phyloP scores from a whole-genome alignment of 2,329 filamentous ascomycete species.

The Botryotinia narcissicola region DNA sequence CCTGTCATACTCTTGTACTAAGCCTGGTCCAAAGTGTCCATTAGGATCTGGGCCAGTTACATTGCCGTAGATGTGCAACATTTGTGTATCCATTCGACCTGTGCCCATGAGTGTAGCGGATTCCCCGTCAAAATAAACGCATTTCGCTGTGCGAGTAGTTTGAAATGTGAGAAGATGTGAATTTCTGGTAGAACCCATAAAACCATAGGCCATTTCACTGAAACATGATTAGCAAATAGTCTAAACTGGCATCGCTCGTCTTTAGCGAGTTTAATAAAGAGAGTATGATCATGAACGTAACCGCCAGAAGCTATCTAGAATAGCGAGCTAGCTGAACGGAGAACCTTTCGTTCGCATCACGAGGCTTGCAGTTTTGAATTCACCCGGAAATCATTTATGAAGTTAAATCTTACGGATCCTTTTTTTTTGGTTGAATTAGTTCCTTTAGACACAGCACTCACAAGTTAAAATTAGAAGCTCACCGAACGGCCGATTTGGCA shows the following conservation, averaged over 20 bases:
- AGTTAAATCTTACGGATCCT: background rate
- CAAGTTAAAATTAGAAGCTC: background rate
- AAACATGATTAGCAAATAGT: constrained; percentile 15
- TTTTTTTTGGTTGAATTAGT: too few relatives aligned
- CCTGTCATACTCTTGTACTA: constrained; percentile 48
- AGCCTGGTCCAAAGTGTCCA: constrained; percentile 37
- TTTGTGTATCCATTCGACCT: constrained; percentile 49
- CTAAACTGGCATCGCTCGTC: background rate
- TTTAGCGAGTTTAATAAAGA: background rate
- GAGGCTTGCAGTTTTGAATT: background rate
- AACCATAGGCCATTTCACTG: constrained; percentile 52
- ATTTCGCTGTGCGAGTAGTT: constrained; percentile 43
- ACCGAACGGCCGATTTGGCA: background rate
- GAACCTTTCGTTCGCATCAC: background rate
- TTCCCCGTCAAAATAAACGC: constrained; percentile 52
- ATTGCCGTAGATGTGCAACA: constrained; percentile 50
- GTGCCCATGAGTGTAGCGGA: constrained; percentile 48
- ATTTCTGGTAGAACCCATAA: constrained; percentile 46
- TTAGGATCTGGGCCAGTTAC: constrained; percentile 38
- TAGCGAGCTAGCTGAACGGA: background rate
- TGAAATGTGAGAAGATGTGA: constrained; percentile 50
- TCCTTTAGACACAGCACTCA: background rate
- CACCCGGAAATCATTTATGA: background rate
- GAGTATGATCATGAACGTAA: background rate
- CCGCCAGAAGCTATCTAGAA: background rate